Evolutionary conservation across 2,329 filamentous ascomycete species (phyloP).

Genomic region (Aspergillus japonicus): DNA sequence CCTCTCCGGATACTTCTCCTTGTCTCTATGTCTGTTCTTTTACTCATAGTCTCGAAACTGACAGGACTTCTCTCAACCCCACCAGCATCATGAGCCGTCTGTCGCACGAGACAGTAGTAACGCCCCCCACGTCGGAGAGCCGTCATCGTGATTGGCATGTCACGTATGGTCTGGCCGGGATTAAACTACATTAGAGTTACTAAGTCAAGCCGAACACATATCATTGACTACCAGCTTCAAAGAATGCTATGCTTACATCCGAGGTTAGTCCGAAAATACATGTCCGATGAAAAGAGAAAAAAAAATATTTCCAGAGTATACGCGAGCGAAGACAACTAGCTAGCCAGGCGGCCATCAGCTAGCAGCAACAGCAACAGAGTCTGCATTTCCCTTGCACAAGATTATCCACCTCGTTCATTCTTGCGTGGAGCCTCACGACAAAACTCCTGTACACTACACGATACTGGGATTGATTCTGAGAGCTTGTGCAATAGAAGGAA

Average conservation of each 20-base stretch:
- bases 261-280: background rate
- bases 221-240: background rate
- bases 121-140: constrained; percentile 1
- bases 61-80: background rate
- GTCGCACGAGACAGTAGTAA: background rate
- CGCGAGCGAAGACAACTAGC: background rate
- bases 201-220: background rate
- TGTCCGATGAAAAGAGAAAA: background rate
- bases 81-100: background rate
- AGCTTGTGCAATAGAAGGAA: background rate
- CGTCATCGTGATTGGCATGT: constrained; percentile 4
- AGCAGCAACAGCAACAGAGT: background rate
- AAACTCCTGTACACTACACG: background rate
- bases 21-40: background rate
- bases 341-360: too few species aligned
- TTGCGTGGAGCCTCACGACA: background rate
- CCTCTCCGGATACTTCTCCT: background rate
- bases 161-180: background rate
- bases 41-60: background rate
- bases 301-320: too few species aligned
- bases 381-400: background rate
- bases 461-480: background rate
- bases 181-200: constrained; percentile 1
- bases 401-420: background rate
- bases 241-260: background rate